Conservation (phyloP, 2,329 filamentous ascomycete species). For the Scedosporium dehoogii region DNA sequence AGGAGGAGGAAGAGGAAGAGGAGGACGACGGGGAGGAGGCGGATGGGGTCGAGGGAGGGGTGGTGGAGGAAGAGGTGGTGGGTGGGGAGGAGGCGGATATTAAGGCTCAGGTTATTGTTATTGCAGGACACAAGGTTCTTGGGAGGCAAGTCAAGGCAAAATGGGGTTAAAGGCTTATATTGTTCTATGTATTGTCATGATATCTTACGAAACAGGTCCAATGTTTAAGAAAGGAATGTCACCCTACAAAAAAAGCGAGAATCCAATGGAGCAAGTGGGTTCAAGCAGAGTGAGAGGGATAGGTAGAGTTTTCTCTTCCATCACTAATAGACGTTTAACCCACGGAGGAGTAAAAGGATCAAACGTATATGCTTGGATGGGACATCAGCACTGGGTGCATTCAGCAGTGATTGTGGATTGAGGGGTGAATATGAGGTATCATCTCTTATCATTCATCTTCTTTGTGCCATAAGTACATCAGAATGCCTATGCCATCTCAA, state of each 20-base stretch:
- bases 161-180: background rate
- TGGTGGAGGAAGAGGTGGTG: background rate
- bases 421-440: too few relatives aligned
- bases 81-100: background rate
- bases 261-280: slow-evolving; percentile 31
- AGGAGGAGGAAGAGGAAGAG: slow-evolving; percentile 21
- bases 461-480: too few relatives aligned
- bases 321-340: slow-evolving; percentile 43
- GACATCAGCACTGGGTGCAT: slow-evolving; percentile 5
- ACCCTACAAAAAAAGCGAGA: slow-evolving; percentile 38
- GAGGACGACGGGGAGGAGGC: slow-evolving; percentile 15
- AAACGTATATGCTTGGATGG: slow-evolving; percentile 48
- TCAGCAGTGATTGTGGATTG: too few relatives aligned
- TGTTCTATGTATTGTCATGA: background rate
- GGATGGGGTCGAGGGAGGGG: background rate
- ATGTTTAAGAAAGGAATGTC: slow-evolving; percentile 18
- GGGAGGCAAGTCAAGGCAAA: background rate
- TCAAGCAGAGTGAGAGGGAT: slow-evolving; percentile 42
- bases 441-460: too few relatives aligned
- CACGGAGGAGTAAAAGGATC: slow-evolving; percentile 35
- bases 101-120: too few relatives aligned
- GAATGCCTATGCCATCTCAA: too few relatives aligned
- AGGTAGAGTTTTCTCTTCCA: slow-evolving; percentile 35
- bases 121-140: too few relatives aligned
- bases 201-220: background rate